Evolutionary conservation across 1,284 basidiomycete species (phyloP).

Genomic region (Kwoniella shivajii): DNA sequence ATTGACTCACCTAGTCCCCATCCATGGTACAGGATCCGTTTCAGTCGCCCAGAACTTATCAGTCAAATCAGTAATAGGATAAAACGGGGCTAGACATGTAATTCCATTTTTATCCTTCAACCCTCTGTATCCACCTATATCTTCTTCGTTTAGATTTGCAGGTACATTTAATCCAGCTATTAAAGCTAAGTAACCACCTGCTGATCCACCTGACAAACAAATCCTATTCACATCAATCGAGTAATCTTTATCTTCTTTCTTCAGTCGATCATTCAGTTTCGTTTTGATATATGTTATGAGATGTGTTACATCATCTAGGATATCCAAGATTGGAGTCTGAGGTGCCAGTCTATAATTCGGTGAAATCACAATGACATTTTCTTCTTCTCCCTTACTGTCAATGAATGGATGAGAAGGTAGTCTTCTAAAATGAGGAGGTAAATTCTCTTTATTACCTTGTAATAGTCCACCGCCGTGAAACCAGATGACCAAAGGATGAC

Average conservation of each 20-base stretch:
- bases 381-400: slow-evolving; percentile 1
- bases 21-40: slow-evolving; percentile 50
- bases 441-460: slow-evolving; percentile 54
- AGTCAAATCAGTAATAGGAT: slow-evolving; percentile 50
- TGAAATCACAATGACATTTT: slow-evolving; percentile 41
- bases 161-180: slow-evolving; percentile 44
- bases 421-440: slow-evolving; percentile 49
- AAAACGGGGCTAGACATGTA: slow-evolving; percentile 48
- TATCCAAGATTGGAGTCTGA: slow-evolving; percentile 50
- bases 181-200: slow-evolving; percentile 50
- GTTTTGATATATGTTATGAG: slow-evolving; percentile 35
- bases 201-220: slow-evolving; percentile 47
- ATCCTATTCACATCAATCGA: slow-evolving; percentile 40
- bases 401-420: slow-evolving; percentile 30
- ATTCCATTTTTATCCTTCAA: slow-evolving; percentile 25
- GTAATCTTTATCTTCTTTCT: slow-evolving; percentile 32
- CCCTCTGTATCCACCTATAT: slow-evolving; percentile 44
- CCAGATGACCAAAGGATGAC: slow-evolving; percentile 48
- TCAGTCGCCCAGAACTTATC: slow-evolving; percentile 51
- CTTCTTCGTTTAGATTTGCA: slow-evolving; percentile 28
- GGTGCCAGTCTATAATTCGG: slow-evolving; percentile 51
- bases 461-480: slow-evolving; percentile 52
- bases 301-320: slow-evolving; percentile 42
- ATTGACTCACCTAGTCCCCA: slow-evolving; percentile 30
- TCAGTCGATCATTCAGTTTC: slow-evolving; percentile 39